Base-by-base conservation (phyloP, 306 rosid species). In the Trifolium subterraneum region DNA sequence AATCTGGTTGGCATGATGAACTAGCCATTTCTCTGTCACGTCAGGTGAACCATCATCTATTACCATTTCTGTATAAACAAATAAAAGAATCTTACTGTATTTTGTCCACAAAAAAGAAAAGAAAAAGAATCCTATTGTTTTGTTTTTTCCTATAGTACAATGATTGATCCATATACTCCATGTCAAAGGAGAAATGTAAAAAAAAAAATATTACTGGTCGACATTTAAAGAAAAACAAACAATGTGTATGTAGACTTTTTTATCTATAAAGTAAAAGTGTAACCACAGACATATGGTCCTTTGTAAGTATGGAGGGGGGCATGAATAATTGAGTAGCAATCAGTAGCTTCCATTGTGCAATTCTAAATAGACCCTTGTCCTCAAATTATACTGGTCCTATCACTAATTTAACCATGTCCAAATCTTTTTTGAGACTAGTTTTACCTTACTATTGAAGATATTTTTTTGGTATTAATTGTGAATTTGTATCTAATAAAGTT, bases 261-360 rank as follows among this genome's bases (percentile, higher is more conserved):
- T 6, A 8, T 18, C 11, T 51, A 18, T 51, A 18, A 51, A 51
- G 59, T 51, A 52, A 81, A 78, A 65, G 88, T 56, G 79, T 71
- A 80, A 66, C 85, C 73, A 75, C 86, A 79, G 75, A 84, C 88
- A 88, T n/a, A 82, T 71, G 83, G 64, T 66, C 84, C 68, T 15
- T 15, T 22, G 50, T 6, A 45, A 72, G 73, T 60, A 69, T 60
- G 31, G 80, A 84, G 0, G 29, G 64, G 60, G 79, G 80, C 71
- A 75, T 52, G 84, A 36, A 72, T 70, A 18, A 10, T 16, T 63
- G 45, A 62, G 13, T 29, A 15, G 18, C 72, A 79, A 80, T 74
- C 87, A 90, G 85, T 74, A 54, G 63, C 59, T 39, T 64, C 35
- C 52, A 33, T 39, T 65, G 70, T 65, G 70, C 11, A 65, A 65